Conservation (phyloP, 1,284 basidiomycete species). For the Xerocomus amazonicus region DNA sequence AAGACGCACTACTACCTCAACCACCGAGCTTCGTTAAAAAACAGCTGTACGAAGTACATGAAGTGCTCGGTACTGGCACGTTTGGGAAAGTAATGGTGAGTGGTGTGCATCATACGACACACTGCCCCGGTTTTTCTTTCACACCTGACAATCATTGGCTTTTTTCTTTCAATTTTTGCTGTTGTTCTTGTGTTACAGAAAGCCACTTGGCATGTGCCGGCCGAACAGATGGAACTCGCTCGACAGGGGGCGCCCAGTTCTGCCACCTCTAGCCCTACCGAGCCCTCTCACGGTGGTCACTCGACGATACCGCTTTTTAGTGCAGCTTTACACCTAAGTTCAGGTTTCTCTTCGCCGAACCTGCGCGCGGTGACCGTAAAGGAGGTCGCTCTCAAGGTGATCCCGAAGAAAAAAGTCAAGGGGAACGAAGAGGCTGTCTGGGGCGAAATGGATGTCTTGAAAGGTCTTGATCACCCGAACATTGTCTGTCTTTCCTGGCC, state of each 20-base stretch:
- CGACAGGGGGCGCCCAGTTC: conserved; percentile 47
- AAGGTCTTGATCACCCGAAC: conserved; percentile 83
- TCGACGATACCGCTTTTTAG: conserved; percentile 28
- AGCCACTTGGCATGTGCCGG: conserved; percentile 71
- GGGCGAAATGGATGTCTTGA: conserved; percentile 88
- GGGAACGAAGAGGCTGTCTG: conserved; percentile 82
- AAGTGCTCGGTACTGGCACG: conserved; percentile 73
- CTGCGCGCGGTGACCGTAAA: conserved; percentile 40
- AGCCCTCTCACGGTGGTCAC: conserved; percentile 11
- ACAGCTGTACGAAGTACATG: conserved; percentile 71
- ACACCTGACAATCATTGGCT: neutral
- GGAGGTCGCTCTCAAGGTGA: conserved; percentile 86
- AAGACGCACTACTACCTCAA: conserved; percentile 63
- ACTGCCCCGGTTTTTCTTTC: too few relatives aligned
- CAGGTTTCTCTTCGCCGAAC: conserved; percentile 25
- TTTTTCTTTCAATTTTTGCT: neutral
- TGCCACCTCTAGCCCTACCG: conserved; percentile 27
- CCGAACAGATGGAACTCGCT: conserved; percentile 53
- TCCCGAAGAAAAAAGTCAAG: conserved; percentile 89
- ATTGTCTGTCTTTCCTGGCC: conserved; percentile 55
- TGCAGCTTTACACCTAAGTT: conserved; percentile 22
- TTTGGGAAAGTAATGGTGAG: conserved; percentile 86
- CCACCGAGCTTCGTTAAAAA: conserved; percentile 84
- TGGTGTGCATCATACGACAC: conserved; percentile 5
- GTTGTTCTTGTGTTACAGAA: conserved; percentile 36